These are phyloP conservation scores for Adansonia madagascariensis DNA, from an alignment of 441 rosid species.

Conservation along the genomic window DNA sequence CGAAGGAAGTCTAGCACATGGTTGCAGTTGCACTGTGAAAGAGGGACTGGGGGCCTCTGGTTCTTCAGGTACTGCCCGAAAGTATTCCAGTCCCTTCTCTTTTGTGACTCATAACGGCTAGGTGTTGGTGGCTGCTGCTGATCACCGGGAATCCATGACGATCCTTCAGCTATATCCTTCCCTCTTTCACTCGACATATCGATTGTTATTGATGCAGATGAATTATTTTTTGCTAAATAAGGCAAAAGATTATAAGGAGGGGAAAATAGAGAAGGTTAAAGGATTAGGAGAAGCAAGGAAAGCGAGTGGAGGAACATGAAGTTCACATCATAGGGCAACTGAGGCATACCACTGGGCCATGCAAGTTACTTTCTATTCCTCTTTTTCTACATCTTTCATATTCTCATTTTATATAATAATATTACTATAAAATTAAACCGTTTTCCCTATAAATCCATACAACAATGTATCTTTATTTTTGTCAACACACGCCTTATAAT, in stretches of 20 bases:
- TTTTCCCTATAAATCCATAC: conserved; percentile 15
- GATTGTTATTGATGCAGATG: conserved; percentile 26
- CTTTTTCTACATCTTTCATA: conserved; percentile 26
- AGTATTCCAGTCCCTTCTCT: conserved; percentile 80
- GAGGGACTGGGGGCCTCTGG: conserved; percentile 64
- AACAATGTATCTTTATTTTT: conserved; percentile 17
- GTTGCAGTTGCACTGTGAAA: conserved; percentile 69
- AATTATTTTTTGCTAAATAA: conserved; percentile 42
- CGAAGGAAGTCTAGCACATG: conserved; percentile 70
- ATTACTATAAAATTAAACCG: conserved; percentile 17
- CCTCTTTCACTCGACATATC: conserved; percentile 46
- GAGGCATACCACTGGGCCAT: conserved; percentile 57
- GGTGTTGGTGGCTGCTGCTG: conserved; percentile 55
- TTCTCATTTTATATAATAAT: not conserved
- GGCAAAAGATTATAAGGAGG: conserved; percentile 34
- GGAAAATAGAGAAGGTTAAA: conserved; percentile 27
- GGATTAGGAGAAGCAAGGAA: conserved; percentile 40
- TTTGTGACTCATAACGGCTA: conserved; percentile 75
- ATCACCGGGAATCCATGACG: conserved; percentile 31
- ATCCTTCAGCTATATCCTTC: conserved; percentile 49
- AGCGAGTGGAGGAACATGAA: conserved; percentile 50
- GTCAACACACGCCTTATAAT: too few species aligned
- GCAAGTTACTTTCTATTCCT: conserved; percentile 27
- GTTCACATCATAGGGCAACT: conserved; percentile 48
- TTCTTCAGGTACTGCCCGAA: conserved; percentile 71